These are phyloP conservation scores for Pseudogymnoascus sp. DNA, from an alignment of 2,329 filamentous ascomycete genomes.

Conservation along the genomic window DNA sequence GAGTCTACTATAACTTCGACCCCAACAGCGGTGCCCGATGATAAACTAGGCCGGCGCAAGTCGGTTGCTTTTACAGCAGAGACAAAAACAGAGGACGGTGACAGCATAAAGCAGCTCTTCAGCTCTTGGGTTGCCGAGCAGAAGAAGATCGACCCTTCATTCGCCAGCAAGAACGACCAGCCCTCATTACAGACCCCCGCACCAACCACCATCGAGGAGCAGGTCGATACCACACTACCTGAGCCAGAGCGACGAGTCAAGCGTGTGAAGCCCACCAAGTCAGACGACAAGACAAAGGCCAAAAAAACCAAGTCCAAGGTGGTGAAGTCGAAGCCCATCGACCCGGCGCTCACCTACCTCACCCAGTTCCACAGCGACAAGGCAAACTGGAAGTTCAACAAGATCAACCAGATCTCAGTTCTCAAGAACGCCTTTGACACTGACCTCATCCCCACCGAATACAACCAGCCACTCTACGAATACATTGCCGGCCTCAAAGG, in stretches of 20 bases:
- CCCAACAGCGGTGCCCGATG: slow-evolving; percentile 20
- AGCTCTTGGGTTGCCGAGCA: slow-evolving; percentile 39
- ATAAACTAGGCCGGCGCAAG: slow-evolving; percentile 35
- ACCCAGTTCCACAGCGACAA: slow-evolving; percentile 64
- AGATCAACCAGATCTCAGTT: slow-evolving; percentile 78
- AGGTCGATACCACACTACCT: slow-evolving; percentile 21
- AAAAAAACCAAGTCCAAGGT: slow-evolving; percentile 16
- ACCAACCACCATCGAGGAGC: slow-evolving; percentile 23
- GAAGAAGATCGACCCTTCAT: slow-evolving; percentile 25
- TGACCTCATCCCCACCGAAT: slow-evolving; percentile 58
- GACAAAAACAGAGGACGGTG: slow-evolving; percentile 50
- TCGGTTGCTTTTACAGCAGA: slow-evolving; percentile 58
- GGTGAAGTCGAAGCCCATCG: slow-evolving; percentile 31
- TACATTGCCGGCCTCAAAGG: slow-evolving; percentile 79
- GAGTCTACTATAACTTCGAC: slow-evolving; percentile 13
- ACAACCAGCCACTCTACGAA: slow-evolving; percentile 61
- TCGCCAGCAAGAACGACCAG: slow-evolving; percentile 16
- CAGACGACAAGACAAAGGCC: slow-evolving; percentile 15
- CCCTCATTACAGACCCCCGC: slow-evolving; percentile 22
- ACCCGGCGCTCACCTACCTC: slow-evolving; percentile 68
- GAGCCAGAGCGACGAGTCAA: slow-evolving; percentile 25
- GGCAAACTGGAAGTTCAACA: slow-evolving; percentile 88
- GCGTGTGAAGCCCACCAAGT: slow-evolving; percentile 22
- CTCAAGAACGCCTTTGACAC: slow-evolving; percentile 74
- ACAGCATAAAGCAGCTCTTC: slow-evolving; percentile 43